These are phyloP conservation scores for Picea mariana DNA, from an alignment of 83 land plant genomes.

Conservation along the genomic window DNA sequence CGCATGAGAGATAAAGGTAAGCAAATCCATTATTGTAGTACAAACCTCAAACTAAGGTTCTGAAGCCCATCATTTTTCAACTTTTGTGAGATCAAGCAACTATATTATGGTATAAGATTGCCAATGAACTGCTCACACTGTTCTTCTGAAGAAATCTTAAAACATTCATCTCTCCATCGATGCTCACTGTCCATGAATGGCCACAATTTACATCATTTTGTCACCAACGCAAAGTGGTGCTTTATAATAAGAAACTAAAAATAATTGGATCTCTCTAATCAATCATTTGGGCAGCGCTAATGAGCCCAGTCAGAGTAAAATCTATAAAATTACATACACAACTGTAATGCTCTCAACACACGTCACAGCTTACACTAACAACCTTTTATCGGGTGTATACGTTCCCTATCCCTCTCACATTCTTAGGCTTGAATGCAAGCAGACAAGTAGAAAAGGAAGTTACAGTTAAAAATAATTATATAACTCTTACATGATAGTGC, in stretches of 20 bases:
- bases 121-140: constrained; percentile 4
- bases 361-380: constrained; percentile 11
- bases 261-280: constrained; percentile 17
- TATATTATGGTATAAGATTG: constrained; percentile 3
- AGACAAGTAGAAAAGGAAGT: constrained; percentile 5
- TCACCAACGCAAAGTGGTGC: constrained; percentile 16
- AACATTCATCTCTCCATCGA: constrained; percentile 11
- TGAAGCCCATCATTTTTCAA: constrained; percentile 5
- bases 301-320: constrained; percentile 18
- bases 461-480: constrained; percentile 13
- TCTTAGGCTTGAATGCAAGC: constrained; percentile 13
- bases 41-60: constrained; percentile 4
- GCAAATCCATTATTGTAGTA: neutral
- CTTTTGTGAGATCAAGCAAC: constrained; percentile 3
- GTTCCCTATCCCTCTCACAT: neutral
- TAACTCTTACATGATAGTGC: constrained; percentile 59
- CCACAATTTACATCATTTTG: constrained; percentile 21
- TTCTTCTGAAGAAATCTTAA: constrained; percentile 11
- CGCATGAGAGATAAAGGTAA: neutral
- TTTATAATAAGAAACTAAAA: constrained; percentile 17
- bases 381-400: constrained; percentile 13
- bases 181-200: constrained; percentile 13
- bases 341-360: constrained; percentile 16
- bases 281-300: constrained; percentile 16
- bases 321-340: constrained; percentile 16